These are phyloP conservation scores for Psidium friedrichsthalianum DNA, from an alignment of 345 rosid species.

Conservation along the genomic window DNA sequence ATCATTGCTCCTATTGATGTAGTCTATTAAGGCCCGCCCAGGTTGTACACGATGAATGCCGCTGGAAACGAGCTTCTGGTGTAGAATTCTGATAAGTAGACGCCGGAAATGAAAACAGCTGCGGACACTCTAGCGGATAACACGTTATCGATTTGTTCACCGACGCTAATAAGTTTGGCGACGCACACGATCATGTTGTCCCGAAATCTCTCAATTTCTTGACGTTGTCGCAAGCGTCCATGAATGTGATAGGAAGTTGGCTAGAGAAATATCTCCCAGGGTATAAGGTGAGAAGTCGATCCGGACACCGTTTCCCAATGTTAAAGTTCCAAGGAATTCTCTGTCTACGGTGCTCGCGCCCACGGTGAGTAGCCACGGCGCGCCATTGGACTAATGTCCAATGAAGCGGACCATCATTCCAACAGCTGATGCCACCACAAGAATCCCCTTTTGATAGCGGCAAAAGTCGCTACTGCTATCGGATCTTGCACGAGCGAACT, in stretches of 20 bases:
- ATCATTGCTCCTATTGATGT: constrained; percentile 7
- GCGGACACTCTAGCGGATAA: constrained; percentile 18
- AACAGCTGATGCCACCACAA: constrained; percentile 40
- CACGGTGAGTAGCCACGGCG: constrained; percentile 31
- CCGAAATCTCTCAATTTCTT: constrained; percentile 10
- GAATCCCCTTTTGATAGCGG: constrained; percentile 19
- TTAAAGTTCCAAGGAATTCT: constrained; percentile 18
- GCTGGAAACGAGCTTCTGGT: constrained; percentile 16
- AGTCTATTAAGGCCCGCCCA: constrained; percentile 14
- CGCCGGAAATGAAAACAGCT: constrained; percentile 19
- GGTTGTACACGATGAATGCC: constrained; percentile 12
- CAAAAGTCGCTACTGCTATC: constrained; percentile 31
- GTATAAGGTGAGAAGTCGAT: constrained; percentile 17
- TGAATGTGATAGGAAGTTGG: constrained; percentile 8
- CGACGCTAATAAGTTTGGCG: constrained; percentile 3
- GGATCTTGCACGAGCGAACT: constrained; percentile 15
- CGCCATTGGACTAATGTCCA: constrained; percentile 22
- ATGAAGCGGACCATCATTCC: constrained; percentile 23
- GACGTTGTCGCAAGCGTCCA: constrained; percentile 19
- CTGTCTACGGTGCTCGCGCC: constrained; percentile 28
- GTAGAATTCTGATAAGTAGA: constrained; percentile 7
- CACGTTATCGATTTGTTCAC: constrained; percentile 11
- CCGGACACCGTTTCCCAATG: constrained; percentile 12
- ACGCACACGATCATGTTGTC: constrained; percentile 22
- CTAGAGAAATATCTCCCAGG: constrained; percentile 15